phyloP scores from a whole-genome alignment of 208 protist species.

The Kentomonas sorsogonicus region DNA sequence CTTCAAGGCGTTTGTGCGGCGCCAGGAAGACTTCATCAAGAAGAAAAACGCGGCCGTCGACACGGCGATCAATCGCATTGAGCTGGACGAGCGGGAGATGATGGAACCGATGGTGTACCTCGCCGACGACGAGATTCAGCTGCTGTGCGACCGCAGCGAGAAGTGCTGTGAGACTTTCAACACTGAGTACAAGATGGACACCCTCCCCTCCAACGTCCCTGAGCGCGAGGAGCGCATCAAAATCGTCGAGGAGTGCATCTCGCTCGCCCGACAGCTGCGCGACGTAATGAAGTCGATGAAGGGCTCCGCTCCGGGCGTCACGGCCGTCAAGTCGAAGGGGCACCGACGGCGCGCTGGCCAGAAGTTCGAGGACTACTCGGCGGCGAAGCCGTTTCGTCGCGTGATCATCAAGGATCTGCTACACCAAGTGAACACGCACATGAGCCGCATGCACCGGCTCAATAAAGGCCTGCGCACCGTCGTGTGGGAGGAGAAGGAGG shows the following conservation, averaged over 20 bases:
- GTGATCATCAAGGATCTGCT: constrained; percentile 64
- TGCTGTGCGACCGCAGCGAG: constrained; percentile 56
- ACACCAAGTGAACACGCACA: constrained; percentile 34
- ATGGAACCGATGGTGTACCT: constrained; percentile 83
- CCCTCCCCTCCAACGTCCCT: constrained; percentile 59
- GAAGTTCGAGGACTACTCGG: constrained; percentile 85
- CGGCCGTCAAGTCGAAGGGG: constrained; percentile 73
- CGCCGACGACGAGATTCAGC: constrained; percentile 63
- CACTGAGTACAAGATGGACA: constrained; percentile 57
- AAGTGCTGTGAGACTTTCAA: constrained; percentile 56
- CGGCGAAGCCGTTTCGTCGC: constrained; percentile 81
- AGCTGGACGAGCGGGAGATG: constrained; percentile 60
- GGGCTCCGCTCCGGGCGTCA: constrained; percentile 42
- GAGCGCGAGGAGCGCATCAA: constrained; percentile 62
- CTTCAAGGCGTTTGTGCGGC: constrained; percentile 79
- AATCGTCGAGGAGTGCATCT: constrained; percentile 74
- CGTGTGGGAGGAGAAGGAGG: constrained; percentile 71
- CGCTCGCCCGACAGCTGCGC: constrained; percentile 66
- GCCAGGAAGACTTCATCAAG: constrained; percentile 82
- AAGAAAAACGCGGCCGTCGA: constrained; percentile 50
- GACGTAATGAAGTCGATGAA: constrained; percentile 87
- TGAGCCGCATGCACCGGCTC: constrained; percentile 51
- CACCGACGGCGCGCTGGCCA: constrained; percentile 65
- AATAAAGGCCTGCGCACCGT: constrained; percentile 71
- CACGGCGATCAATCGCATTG: constrained; percentile 47